Conservation (phyloP, 495 filamentous ascomycete species). For the Podospora tetraspora region DNA sequence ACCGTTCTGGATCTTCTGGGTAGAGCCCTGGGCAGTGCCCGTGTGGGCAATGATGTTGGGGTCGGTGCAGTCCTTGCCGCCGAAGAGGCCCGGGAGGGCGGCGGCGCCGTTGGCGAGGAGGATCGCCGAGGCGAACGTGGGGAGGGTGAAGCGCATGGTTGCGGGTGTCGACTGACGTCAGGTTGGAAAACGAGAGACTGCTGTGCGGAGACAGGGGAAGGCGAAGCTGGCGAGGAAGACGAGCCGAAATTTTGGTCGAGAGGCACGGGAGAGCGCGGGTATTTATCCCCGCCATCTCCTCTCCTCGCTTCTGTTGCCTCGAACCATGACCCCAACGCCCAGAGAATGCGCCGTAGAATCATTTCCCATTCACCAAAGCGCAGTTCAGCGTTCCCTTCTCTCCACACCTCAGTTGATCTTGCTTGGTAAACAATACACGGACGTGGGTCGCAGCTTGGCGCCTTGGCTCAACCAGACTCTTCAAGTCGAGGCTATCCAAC, state of each 20-base stretch:
- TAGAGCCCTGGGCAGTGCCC: background rate
- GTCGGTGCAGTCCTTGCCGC: slow-evolving; percentile 33
- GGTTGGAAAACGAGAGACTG: background rate
- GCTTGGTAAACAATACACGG: background rate
- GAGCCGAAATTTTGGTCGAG: background rate
- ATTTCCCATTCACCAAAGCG: background rate
- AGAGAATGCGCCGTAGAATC: background rate
- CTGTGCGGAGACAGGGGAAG: background rate
- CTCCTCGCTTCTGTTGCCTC: background rate
- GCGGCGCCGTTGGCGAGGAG: background rate
- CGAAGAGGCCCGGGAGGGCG: slow-evolving; percentile 15
- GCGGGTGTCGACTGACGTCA: background rate
- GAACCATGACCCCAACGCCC: background rate
- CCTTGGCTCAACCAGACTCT: background rate
- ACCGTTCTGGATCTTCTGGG: background rate
- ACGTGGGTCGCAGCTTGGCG: background rate
- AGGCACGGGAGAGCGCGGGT: background rate
- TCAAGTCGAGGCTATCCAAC: background rate
- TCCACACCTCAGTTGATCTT: background rate
- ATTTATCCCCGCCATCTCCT: background rate
- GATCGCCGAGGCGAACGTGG: slow-evolving; percentile 1
- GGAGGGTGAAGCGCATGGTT: slow-evolving; percentile 1
- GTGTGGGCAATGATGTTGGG: slow-evolving; percentile 11
- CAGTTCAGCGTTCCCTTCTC: background rate
- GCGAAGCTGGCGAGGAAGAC: background rate